Evolutionary conservation across 2,329 filamentous ascomycete species (phyloP), one percentile per base, ranked within the genome.

Genomic region (Lasiodiplodia theobromae): DNA sequence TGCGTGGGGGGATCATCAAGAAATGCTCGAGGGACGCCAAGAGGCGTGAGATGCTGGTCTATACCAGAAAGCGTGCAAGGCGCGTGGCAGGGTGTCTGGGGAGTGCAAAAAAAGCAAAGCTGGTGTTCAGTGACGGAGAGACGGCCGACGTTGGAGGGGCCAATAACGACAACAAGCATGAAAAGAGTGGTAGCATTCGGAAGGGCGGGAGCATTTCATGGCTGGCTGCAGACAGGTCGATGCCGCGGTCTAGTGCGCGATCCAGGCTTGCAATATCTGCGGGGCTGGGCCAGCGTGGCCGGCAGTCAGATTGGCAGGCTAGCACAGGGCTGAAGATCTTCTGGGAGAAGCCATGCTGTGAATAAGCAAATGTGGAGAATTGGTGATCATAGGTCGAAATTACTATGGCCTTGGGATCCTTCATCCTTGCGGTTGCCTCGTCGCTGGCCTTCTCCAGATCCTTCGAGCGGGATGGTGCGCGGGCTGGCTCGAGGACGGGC

Each of bases 281-380:
- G 60, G 60, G 38, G 47, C 37, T 21, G 60, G 28, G 11, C 28
- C 28, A 64, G 44, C 60, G 44, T 37, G 58, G 58, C 25, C 21
- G 21, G 44, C 16, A 23, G 57, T 10, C 60, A 23, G 31, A 49
- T 31, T 16, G 28, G 57, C 44, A n/a, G 44, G 44, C 44, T 47
- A 21, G 60, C 14, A 52, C 60, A 64, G 60, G 60, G 60, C 60
- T 64, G 60, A 64, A 64, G 60, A 64, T 64, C 44, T 34, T 37
- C 28, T n/a, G 18, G 8, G n/a, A 47, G 28, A 34, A 23, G 60
- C 47, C 60, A 51, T 25, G 11, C 10, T 11, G 21, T 64, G 60
- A 64, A 47, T 64, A 64, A 64, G 60, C 60, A 38, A 18, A n/a
- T 11, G 47, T 31, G 23, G 44, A 52, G 8, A 12, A n/a, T 37